Conservation (phyloP, 306 rosid genomes). For the Cicer bijugum region DNA sequence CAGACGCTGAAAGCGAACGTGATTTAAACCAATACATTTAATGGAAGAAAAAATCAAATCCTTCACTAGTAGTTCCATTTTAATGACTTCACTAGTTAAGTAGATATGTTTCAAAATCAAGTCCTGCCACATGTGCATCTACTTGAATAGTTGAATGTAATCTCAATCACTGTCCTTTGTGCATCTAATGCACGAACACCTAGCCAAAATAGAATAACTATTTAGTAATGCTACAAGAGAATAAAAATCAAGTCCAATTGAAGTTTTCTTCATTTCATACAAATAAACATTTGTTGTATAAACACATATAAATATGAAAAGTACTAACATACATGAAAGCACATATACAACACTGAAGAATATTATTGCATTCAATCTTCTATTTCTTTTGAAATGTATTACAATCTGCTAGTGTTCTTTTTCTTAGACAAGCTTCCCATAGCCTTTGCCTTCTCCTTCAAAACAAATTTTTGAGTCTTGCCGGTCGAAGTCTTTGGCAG, state of each 20-base stretch:
- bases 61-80: no score
- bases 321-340: conserved; percentile 10
- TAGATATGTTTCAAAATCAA: no score
- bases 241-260: neutral
- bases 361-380: neutral
- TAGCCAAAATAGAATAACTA: no score
- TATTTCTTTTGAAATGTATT: neutral
- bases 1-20: no score
- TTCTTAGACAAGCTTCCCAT: conserved; percentile 72
- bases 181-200: no score
- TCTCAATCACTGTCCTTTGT: no score
- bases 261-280: neutral
- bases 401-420: conserved; percentile 59
- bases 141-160: no score
- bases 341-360: neutral
- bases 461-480: conserved; percentile 70
- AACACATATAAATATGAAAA: neutral
- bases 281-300: neutral
- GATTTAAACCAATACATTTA: no score
- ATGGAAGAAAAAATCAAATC: no score
- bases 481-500: conserved; percentile 91
- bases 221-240: neutral
- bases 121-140: no score
- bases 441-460: conserved; percentile 69
- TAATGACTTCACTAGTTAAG: no score